Evolutionary conservation across 2,329 filamentous ascomycete species (phyloP).

Genomic region (Endothia cerciana): DNA sequence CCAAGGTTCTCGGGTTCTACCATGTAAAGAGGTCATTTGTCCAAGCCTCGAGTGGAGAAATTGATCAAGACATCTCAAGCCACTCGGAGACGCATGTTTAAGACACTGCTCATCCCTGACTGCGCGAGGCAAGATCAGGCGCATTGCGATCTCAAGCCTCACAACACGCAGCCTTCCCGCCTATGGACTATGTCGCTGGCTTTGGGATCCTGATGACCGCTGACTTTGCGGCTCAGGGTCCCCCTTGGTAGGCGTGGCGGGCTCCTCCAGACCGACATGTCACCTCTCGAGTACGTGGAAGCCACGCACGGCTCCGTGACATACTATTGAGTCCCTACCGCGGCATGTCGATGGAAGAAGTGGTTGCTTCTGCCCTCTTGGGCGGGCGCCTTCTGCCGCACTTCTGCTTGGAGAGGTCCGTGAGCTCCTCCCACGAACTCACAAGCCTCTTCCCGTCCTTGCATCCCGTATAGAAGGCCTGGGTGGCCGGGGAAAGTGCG

Average conservation of each 20-base stretch:
- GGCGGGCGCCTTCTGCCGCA: not conserved
- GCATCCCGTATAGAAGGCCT: conserved; percentile 17
- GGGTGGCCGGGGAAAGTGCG: not conserved
- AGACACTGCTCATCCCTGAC: conserved; percentile 22
- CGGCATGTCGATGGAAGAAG: conserved; percentile 19
- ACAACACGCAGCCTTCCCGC: not conserved
- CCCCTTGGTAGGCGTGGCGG: conserved; percentile 9
- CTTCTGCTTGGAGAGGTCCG: conserved; percentile 5
- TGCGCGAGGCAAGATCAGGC: conserved; percentile 18
- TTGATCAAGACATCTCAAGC: conserved; percentile 23
- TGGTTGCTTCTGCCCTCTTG: conserved; percentile 18
- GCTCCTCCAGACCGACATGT: conserved; percentile 12
- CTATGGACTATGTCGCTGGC: not conserved
- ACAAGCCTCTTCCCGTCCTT: not conserved
- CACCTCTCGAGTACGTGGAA: conserved; percentile 16
- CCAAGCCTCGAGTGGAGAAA: not conserved
- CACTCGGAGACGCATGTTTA: conserved; percentile 24
- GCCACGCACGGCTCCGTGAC: conserved; percentile 19
- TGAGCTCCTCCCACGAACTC: not conserved
- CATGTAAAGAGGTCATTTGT: not conserved
- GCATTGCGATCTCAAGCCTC: conserved; percentile 13
- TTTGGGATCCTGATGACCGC: too few species aligned
- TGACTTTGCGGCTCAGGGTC: conserved; percentile 2
- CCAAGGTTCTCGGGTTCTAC: not conserved
- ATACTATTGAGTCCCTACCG: conserved; percentile 16